A percentile compares a stretch with the other conserved stretches of the same genome.
phyloP scores from a whole-genome alignment of 140 eudicot genomes.

The Erigeron philadelphicus region DNA sequence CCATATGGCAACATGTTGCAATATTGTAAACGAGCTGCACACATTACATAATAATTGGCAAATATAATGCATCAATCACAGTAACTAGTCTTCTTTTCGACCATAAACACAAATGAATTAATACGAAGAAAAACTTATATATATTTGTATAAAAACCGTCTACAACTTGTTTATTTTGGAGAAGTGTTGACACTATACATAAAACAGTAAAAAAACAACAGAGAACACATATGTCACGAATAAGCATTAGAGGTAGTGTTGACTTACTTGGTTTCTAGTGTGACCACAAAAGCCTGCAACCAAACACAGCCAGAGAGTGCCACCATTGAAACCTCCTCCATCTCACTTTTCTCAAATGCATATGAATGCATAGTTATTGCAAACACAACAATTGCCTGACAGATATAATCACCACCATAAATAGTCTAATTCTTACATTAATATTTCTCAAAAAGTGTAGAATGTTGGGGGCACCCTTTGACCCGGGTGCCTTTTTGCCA shows the following conservation, averaged over 20 bases:
- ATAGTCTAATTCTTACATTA: neutral
- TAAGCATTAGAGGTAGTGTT: neutral
- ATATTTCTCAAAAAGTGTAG: no score
- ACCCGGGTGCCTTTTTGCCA: no score
- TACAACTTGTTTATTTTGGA: neutral
- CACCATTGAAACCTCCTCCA: conserved; percentile 92
- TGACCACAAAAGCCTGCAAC: conserved; percentile 93
- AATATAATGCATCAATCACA: conserved; percentile 14
- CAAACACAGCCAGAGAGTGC: conserved; percentile 98
- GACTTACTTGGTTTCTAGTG: conserved; percentile 85
- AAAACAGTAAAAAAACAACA: neutral
- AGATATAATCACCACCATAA: conserved; percentile 3
- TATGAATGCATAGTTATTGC: conserved; percentile 70
- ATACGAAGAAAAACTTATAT: neutral
- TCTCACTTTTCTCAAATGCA: conserved; percentile 81
- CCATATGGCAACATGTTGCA: conserved; percentile 93
- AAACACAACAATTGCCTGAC: conserved; percentile 87
- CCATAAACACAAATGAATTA: neutral
- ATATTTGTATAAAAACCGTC: neutral
- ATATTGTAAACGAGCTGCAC: conserved; percentile 77
- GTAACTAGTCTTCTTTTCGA: neutral
- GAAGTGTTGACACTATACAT: neutral
- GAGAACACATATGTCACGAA: neutral
- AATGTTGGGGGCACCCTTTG: no score
- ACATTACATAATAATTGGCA: conserved; percentile 13